Evolutionary conservation across 2,329 filamentous ascomycete genomes (phyloP), one percentile per base, ranked within the genome.

Genomic region (Penicillium sp.): DNA sequence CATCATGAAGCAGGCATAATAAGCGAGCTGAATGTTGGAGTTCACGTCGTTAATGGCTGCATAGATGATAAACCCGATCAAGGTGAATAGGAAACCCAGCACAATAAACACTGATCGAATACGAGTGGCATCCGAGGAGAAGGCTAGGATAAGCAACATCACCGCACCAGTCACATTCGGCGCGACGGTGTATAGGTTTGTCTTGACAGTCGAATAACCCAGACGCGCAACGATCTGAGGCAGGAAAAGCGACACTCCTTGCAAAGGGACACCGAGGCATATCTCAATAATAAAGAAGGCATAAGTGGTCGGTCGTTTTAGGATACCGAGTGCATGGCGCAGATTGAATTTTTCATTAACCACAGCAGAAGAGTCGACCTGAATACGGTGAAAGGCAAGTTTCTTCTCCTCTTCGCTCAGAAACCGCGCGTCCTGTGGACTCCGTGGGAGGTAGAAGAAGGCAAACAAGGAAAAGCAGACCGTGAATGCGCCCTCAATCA

Each of bases 1-100:
- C 87, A 91, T 90, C 86, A 91, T 88, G 70, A 91, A 92, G 55
- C 82, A 85, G 5, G 88, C 87, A 61, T 85, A 91, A 66, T 91
- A 91, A 0, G 87, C 88, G 1, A 90, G 77, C 3, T 81, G 78
- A n/a, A 87, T 69, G 40, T 87, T 76, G 3, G 75, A 64, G 38
- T 82, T 69, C 16, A 90, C 83, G 62, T 86, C 79, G 26, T 83
- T 74, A 57, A 93, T 87, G 20, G 85, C 79, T 0, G 87, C 87
- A 63, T 88, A 92, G 66, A 93, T 89, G 69, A 91, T 83, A 75
- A 93, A 90, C 4, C 90, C 90, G 48, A 82, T 80, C 65, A 91
- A 89, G 0, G 88, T 90, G 63, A 93, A 83, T 2, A 83, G 70
- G 69, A 91, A 92, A 0, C 88, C 88, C 0, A 89, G 73, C 0